Base-by-base conservation (phyloP, 495 filamentous ascomycete species). In the Tetracladium marchalianum region DNA sequence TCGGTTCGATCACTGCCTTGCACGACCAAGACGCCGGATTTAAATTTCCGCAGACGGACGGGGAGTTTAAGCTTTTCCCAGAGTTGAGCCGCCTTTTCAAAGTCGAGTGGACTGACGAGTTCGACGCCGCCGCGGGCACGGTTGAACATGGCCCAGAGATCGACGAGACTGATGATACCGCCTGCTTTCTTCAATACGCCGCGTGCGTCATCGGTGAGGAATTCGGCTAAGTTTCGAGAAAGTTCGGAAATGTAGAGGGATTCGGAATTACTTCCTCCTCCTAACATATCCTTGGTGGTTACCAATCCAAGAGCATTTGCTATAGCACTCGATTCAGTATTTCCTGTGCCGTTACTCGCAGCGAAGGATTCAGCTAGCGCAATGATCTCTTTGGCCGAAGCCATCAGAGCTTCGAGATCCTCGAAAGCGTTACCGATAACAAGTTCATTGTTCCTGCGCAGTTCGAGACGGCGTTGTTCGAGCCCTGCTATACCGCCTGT, bases 71-170 rank as follows among this genome's bases (percentile, higher is more conserved):
- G 66, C 53, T 85, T 86, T 58, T 92, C 89, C 84, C 90, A 99
- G 27, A 95, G 59, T 40, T 75, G 69, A 1, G 87, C 86, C 2
- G 93, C 93, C 57, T 86, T 88, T 57, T 92, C 84, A 54, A 97
- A 93, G 57, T 99, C 92, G 6, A 78, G 70, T 0, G 92, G 92
- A 51, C 86, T 94, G 50, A 97, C 82, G 8, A 99, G 73, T 60
- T 99, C 93, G 9, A 99, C 89, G 8, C 92, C 92, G 43, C 87
- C 88, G 35, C 93, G 75, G 17, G 87, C 87, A n/a, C 92, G 84
- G 57, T 99, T 99, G 69, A 96, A 96, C 31, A 95, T 75, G 7
- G 92, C 89, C 92, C 92, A 99, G 1, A 97, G 72, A 58, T 99
- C 92, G 16, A 97, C 90, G 7, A 99, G 73, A 44, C 80, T 94